Percentiles rank a stretch among this genome's conserved stretches.
Conservation (phyloP, 78 protist genomes). For the Guillardia theta region DNA sequence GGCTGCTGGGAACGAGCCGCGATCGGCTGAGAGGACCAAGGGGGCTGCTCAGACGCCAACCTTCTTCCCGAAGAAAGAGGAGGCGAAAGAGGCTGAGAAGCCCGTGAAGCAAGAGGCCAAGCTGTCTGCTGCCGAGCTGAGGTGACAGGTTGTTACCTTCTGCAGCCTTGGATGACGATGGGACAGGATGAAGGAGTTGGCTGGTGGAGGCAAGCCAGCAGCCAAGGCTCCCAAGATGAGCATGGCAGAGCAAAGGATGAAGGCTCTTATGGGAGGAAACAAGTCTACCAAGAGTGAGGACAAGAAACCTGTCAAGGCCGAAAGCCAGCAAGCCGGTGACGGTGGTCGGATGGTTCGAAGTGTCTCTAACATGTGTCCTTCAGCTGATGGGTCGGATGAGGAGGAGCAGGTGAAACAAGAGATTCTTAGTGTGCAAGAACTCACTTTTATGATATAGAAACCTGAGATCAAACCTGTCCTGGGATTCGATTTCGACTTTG, state of each 20-base stretch:
- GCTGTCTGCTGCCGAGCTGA: background rate
- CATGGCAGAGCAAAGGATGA: background rate
- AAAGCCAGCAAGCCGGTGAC: too few relatives aligned
- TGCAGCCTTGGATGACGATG: background rate
- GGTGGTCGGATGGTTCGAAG: too few relatives aligned
- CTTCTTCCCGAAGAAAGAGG: too few relatives aligned
- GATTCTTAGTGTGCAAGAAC: background rate
- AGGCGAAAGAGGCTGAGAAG: too few relatives aligned
- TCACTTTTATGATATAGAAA: background rate
- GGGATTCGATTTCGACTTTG: background rate
- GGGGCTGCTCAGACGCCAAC: background rate
- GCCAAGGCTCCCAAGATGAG: background rate
- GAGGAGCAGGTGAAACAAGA: background rate
- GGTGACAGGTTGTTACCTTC: background rate
- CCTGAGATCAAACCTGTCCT: background rate
- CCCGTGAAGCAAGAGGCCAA: background rate
- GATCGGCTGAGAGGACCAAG: background rate
- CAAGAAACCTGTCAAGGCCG: too few relatives aligned
- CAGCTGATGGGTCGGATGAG: too few relatives aligned
- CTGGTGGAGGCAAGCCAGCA: background rate
- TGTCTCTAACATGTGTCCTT: too few relatives aligned
- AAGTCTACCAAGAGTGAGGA: background rate
- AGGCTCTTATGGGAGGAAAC: background rate
- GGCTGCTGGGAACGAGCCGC: background rate
- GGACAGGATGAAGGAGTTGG: background rate